phyloP scores from a whole-genome alignment of 1,139 yeast species.

The Suhomyces chickasaworum region DNA sequence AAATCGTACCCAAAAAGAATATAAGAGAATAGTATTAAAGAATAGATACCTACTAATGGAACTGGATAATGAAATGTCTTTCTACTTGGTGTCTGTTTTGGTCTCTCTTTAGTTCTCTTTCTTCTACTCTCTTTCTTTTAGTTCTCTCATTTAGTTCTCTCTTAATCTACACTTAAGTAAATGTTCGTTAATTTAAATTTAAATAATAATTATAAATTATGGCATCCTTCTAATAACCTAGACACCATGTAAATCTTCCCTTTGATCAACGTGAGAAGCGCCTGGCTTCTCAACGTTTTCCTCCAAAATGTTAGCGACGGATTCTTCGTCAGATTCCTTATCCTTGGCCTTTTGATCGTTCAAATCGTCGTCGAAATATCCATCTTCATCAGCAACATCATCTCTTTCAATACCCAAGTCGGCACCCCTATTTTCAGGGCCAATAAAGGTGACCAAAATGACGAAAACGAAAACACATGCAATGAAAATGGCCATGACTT shows the following conservation, averaged over 20 bases:
- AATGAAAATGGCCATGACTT: slow-evolving; percentile 80
- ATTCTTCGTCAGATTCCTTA: slow-evolving; percentile 14
- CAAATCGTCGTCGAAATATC: slow-evolving; percentile 11
- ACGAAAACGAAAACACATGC: slow-evolving; percentile 74
- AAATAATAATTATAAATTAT: not conserved
- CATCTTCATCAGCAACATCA: slow-evolving; percentile 17
- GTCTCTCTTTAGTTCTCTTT: too few relatives aligned
- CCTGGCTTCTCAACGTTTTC: slow-evolving; percentile 4
- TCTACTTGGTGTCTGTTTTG: too few relatives aligned
- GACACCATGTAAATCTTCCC: not conserved
- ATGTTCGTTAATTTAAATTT: too few relatives aligned
- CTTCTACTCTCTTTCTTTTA: too few relatives aligned
- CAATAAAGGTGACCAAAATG: slow-evolving; percentile 58
- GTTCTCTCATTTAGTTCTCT: too few relatives aligned
- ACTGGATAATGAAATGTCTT: too few relatives aligned
- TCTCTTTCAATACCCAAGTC: slow-evolving; percentile 22
- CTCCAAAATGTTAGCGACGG: slow-evolving; percentile 4
- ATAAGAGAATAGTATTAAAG: too few relatives aligned
- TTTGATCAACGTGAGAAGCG: not conserved
- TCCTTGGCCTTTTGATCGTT: slow-evolving; percentile 9
- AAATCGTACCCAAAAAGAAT: too few relatives aligned
- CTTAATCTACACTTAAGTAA: too few relatives aligned
- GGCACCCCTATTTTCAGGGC: slow-evolving; percentile 69
- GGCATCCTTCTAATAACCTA: not conserved
- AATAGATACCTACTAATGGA: too few relatives aligned